A percentile compares a stretch with the other conserved stretches of the same genome.
These are phyloP conservation scores for Crataegus laevigata DNA, from an alignment of 306 rosid genomes.

Conservation along the genomic window DNA sequence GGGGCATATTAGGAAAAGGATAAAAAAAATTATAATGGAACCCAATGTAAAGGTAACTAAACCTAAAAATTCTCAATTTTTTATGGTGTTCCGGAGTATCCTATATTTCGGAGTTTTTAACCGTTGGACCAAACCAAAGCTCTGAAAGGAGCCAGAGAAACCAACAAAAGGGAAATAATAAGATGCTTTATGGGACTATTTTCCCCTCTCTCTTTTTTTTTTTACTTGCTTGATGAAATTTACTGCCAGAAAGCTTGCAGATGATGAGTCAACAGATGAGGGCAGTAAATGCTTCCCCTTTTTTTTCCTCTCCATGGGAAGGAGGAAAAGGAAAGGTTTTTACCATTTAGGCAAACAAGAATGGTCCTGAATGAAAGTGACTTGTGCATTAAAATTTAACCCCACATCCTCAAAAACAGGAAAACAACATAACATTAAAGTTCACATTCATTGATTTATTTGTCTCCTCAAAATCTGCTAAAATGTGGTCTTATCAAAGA, in stretches of 20 bases:
- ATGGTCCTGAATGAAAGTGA: conserved; percentile 29
- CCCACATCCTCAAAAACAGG: conserved; percentile 16
- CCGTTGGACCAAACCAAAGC: conserved; percentile 10
- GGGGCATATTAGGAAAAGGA: conserved; percentile 2
- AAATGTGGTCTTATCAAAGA: conserved; percentile 1
- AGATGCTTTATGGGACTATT: conserved; percentile 18
- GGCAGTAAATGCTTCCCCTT: conserved; percentile 21
- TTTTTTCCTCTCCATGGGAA: conserved; percentile 6
- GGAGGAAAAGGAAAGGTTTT: conserved; percentile 33
- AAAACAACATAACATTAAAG: conserved; percentile 15
- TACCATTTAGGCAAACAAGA: conserved; percentile 18
- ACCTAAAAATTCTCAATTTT: background rate
- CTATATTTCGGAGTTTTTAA: background rate
- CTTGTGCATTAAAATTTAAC: conserved; percentile 14
- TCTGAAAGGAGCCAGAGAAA: conserved; percentile 2
- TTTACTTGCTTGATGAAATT: conserved; percentile 22
- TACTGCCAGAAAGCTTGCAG: conserved; percentile 20
- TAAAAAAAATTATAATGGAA: background rate
- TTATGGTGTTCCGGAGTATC: background rate
- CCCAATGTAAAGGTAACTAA: background rate
- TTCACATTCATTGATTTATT: conserved; percentile 7
- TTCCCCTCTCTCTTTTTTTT: conserved; percentile 6
- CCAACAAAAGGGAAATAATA: background rate
- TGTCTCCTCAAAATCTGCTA: conserved; percentile 24
- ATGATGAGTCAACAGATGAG: conserved; percentile 26